phyloP scores from a whole-genome alignment of 2,329 filamentous ascomycete species.

The Claviceps citrina region DNA sequence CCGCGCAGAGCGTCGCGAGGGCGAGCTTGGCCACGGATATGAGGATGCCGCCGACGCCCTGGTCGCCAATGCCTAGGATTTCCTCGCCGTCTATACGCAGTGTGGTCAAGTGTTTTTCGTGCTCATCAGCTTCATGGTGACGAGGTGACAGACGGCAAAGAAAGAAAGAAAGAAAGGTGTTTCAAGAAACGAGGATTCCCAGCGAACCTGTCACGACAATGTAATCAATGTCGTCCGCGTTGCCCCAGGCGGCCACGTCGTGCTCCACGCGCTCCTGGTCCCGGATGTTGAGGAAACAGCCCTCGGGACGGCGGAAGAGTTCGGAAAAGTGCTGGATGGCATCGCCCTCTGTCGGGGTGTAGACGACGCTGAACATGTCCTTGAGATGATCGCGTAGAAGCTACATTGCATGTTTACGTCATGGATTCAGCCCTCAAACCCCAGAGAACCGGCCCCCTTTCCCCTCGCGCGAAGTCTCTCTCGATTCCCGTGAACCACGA shows the following conservation, averaged over 20 bases:
- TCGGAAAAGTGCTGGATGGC: slow-evolving; percentile 74
- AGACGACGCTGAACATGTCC: slow-evolving; percentile 84
- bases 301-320: slow-evolving; percentile 62
- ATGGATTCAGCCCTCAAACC: too few relatives aligned
- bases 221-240: slow-evolving; percentile 63
- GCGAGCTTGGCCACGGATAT: slow-evolving; percentile 75
- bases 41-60: slow-evolving; percentile 70
- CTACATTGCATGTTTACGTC: slow-evolving; percentile 24
- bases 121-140: too few relatives aligned
- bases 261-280: slow-evolving; percentile 50
- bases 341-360: slow-evolving; percentile 79
- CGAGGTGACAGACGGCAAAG: too few relatives aligned
- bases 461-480: too few relatives aligned
- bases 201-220: slow-evolving; percentile 63
- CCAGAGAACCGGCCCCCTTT: too few relatives aligned
- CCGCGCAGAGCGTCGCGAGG: slow-evolving; percentile 73
- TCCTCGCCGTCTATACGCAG: slow-evolving; percentile 37
- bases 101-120: too few relatives aligned
- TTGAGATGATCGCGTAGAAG: slow-evolving; percentile 62
- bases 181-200: too few relatives aligned
- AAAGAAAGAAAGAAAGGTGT: too few relatives aligned
- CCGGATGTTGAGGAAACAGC: slow-evolving; percentile 64
- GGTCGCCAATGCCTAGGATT: slow-evolving; percentile 80
- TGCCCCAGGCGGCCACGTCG: slow-evolving; percentile 52
- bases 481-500: too few relatives aligned